Evolutionary conservation across 2,329 filamentous ascomycete genomes (phyloP), one percentile per base, ranked within the genome.

Genomic region (Colletotrichum sp.): DNA sequence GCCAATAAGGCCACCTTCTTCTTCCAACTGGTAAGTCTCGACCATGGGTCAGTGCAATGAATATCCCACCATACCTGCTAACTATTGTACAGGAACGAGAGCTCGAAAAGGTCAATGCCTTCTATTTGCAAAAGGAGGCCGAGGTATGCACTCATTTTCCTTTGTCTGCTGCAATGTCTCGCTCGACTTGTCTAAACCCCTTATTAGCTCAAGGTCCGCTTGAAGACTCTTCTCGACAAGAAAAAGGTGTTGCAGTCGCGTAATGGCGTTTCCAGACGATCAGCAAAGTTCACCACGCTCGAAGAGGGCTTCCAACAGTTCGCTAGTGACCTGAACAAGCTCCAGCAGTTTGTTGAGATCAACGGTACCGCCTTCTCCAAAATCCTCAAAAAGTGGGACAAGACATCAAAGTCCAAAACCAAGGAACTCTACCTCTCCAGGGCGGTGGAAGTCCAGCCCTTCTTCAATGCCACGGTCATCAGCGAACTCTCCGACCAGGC

Each of bases 301-400:
- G 95, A 99, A 83, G 97, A 99, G 87, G 97, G 97, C 15, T 98
- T 99, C 82, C 96, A 98, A 80, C 95, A 99, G 84, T 99, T 99
- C 84, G 96, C 96, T 82, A 96, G 95, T 82, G 97, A 99, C 83
- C 87, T 99, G 61, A 98, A 98, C 87, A 99, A 99, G 86, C 91
- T 99, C 18, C 96, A 98, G 88, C 97, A 99, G 88, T 99, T 99
- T 85, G 96, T 99, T 78, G 96, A 99, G 84, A 95, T 99, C 83
- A 99, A 99, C 83, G 96, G 97, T 81, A 98, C 95, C 3, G 97
- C 96, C 18, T 98, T 99, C 84, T 98, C 96, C 32, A 99, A 99
- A 85, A 99, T 99, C 75, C 88, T 99, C 78, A 99, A 99, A 87
- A 99, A 99, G 91, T 99, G 97, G 97, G 97, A 99, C 87, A 99